Base-by-base conservation (phyloP, 768 basidiomycete genomes). In the Suillus placidus region DNA sequence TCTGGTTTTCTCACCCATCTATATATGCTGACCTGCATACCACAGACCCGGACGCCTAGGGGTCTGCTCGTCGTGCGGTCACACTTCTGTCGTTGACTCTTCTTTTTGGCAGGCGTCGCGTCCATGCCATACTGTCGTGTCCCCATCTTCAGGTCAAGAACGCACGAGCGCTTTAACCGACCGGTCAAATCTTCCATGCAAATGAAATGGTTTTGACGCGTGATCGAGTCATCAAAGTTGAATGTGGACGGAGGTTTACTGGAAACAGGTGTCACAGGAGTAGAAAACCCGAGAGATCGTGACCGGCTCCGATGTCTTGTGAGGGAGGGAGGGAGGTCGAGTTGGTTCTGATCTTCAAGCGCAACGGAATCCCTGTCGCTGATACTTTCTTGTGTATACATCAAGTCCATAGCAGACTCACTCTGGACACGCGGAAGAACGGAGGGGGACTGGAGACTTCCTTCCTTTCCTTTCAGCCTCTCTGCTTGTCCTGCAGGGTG, bases 141-240 rank as follows among this genome's bases (percentile, higher is more conserved):
- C n/a, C 97, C 97, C 97, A 99, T 99, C 83, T 99, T 99, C 71
- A 99, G 82, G 78, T 99, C 97, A 72, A 99, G 87, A 49, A 99
- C 97, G 73, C 97, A 99, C 10, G 97, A 93, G 60, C 85, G 87
- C 78, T 92, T 96, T 73, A 97, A 78, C 40, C 92, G 83, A 32
- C 97, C 97, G 3, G 97, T 99, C 57, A 99, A 81, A 73, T 99
- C 97, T 78, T 99, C 97, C 95, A 99, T 97, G 70, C 99, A 85
- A 71, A 99, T 97, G 74, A 99, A 99, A 75, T 98, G 92, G 73
- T 97, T 95, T 77, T 97, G 96, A 14, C 97, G 88, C 8, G 94
- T 88, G 56, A 91, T 80, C 56, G 82, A 75, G 40, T 82, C 78
- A 61, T 85, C 80, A 14, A 70, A 62, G 64, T 82, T 82, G 66